Percentiles rank a stretch among this genome's conserved stretches.
Evolutionary conservation across 441 rosid species (phyloP).

Genomic region (Populus hybrid): DNA sequence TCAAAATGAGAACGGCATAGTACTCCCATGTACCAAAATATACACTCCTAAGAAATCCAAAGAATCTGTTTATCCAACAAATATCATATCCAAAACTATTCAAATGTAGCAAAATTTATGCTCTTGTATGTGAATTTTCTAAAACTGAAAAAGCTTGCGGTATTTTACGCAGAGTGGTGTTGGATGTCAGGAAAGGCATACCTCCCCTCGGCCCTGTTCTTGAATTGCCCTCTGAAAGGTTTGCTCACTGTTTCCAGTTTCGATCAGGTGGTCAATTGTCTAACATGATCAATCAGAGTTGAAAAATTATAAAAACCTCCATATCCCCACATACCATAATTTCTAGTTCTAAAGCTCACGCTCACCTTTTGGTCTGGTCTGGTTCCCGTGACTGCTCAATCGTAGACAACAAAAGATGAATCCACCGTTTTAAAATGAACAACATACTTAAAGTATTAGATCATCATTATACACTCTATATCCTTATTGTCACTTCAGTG

Average conservation of each 20-base stretch:
- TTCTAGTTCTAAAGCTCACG: constrained; percentile 10
- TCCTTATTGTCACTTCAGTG: neutral
- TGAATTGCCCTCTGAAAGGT: constrained; percentile 88
- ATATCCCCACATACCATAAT: constrained; percentile 7
- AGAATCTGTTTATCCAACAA: too few relatives aligned
- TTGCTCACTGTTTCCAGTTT: constrained; percentile 94
- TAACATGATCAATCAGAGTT: constrained; percentile 21
- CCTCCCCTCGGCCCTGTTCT: constrained; percentile 94
- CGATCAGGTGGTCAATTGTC: constrained; percentile 84
- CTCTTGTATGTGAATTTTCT: neutral
- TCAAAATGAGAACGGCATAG: too few relatives aligned
- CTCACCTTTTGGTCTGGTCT: constrained; percentile 75
- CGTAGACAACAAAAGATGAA: constrained; percentile 15
- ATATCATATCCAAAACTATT: too few relatives aligned
- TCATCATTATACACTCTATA: neutral
- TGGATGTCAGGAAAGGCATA: constrained; percentile 16
- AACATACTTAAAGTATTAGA: neutral
- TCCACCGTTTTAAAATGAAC: neutral
- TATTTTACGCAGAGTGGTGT: neutral
- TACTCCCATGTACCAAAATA: too few relatives aligned
- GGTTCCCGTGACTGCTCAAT: constrained; percentile 55
- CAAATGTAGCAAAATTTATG: too few relatives aligned
- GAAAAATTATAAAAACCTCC: constrained; percentile 22
- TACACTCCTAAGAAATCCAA: too few relatives aligned
- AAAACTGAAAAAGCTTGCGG: neutral